These are phyloP conservation scores for Vitis cinerea DNA, from an alignment of 164 flowering plant genomes.

Conservation along the genomic window DNA sequence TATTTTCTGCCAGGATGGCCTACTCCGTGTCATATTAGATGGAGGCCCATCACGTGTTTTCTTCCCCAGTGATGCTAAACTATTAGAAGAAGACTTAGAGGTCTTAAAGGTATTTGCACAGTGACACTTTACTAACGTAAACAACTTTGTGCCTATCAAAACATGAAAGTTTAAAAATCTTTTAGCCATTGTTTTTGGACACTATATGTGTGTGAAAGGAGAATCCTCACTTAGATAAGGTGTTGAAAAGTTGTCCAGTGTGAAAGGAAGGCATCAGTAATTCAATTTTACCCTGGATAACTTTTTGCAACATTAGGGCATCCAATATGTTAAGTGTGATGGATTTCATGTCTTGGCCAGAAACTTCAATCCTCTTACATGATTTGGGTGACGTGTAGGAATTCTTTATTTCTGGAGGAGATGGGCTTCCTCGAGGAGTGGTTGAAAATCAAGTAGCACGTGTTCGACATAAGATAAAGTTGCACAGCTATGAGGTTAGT, in stretches of 20 bases:
- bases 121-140: not conserved
- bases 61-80: slow-evolving; percentile 63
- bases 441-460: slow-evolving; percentile 93
- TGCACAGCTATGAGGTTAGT: slow-evolving; percentile 85
- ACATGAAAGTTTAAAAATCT: not conserved
- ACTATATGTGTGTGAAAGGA: not conserved
- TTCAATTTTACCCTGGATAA: not conserved
- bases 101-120: slow-evolving; percentile 63
- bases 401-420: slow-evolving; percentile 97
- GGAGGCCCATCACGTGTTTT: slow-evolving; percentile 93
- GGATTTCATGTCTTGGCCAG: not conserved
- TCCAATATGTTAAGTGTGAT: not conserved
- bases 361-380: not conserved
- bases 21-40: slow-evolving; percentile 83
- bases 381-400: slow-evolving; percentile 45
- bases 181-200: not conserved
- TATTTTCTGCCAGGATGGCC: slow-evolving; percentile 69
- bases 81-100: slow-evolving; percentile 88
- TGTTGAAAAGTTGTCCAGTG: too few relatives aligned
- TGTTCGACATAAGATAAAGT: slow-evolving; percentile 65
- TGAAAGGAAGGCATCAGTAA: not conserved
- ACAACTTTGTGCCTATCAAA: not conserved
- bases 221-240: not conserved
- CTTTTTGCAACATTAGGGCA: not conserved
- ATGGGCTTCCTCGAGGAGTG: slow-evolving; percentile 96